These are phyloP conservation scores for Raphanus hybrid DNA, from an alignment of 441 rosid genomes.

Conservation along the genomic window DNA sequence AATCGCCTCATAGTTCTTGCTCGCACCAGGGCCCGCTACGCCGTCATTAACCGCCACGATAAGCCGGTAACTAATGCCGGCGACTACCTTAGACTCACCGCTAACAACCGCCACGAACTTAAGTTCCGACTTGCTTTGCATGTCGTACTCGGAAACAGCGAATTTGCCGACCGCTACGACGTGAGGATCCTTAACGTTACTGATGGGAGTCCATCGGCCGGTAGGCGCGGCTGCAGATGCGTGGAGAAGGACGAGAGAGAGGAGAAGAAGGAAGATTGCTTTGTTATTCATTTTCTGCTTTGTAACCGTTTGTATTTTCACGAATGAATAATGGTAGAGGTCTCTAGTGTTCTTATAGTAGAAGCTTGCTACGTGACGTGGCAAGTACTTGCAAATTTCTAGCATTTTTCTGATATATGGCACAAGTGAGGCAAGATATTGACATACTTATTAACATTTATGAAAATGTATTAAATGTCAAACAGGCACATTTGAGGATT, in stretches of 20 bases:
- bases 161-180: conserved; percentile 52
- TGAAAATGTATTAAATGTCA: not conserved
- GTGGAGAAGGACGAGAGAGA: conserved; percentile 26
- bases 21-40: not conserved
- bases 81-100: conserved; percentile 72
- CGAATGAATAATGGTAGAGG: not conserved
- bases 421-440: not conserved
- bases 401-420: not conserved
- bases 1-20: conserved; percentile 52
- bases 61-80: conserved; percentile 61
- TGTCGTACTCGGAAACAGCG: conserved; percentile 57
- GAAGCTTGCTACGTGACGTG: conserved; percentile 6
- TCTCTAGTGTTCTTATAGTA: not conserved
- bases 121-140: conserved; percentile 33
- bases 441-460: not conserved
- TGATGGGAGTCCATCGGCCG: conserved; percentile 63
- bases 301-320: not conserved
- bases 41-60: conserved; percentile 41
- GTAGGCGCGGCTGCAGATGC: not conserved
- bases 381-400: not conserved
- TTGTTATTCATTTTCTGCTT: not conserved
- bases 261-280: not conserved
- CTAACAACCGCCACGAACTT: conserved; percentile 45
- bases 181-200: conserved; percentile 48
- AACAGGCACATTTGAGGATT: not conserved